phyloP scores from a whole-genome alignment of 768 basidiomycete species.

The Phylloporus rhodoxanthus region DNA sequence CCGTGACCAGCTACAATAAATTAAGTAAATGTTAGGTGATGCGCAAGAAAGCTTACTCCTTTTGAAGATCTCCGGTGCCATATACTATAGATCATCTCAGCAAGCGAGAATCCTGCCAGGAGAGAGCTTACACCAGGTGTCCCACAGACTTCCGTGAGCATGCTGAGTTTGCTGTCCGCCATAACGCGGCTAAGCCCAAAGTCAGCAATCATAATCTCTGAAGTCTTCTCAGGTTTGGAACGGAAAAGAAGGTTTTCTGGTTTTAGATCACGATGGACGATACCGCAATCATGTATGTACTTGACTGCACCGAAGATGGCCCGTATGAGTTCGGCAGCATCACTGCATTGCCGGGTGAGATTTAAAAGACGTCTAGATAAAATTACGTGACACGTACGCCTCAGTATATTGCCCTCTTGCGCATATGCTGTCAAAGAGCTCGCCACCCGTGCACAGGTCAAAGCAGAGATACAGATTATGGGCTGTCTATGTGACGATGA shows the following conservation, averaged over 20 bases:
- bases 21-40: not conserved
- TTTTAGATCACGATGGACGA: conserved; percentile 96
- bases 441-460: conserved; percentile 95
- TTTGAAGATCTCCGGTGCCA: conserved; percentile 95
- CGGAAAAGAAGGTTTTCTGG: conserved; percentile 98
- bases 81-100: conserved; percentile 48
- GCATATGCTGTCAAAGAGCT: conserved; percentile 98
- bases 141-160: conserved; percentile 93
- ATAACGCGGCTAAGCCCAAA: conserved; percentile 91
- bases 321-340: conserved; percentile 83
- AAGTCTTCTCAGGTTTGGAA: conserved; percentile 70
- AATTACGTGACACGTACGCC: conserved; percentile 47
- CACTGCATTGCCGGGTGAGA: conserved; percentile 44
- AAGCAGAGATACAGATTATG: conserved; percentile 94
- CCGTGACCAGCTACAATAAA: conserved; percentile 68
- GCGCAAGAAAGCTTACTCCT: conserved; percentile 51
- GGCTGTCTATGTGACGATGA: conserved; percentile 50
- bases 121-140: conserved; percentile 66
- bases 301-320: conserved; percentile 83
- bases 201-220: conserved; percentile 96
- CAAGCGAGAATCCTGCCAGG: not conserved
- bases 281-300: conserved; percentile 86
- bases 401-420: conserved; percentile 97
- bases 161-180: conserved; percentile 80
- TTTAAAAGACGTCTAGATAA: not conserved